phyloP scores from a whole-genome alignment of 2,329 filamentous ascomycete species.

The Penicillium capsulatum region DNA sequence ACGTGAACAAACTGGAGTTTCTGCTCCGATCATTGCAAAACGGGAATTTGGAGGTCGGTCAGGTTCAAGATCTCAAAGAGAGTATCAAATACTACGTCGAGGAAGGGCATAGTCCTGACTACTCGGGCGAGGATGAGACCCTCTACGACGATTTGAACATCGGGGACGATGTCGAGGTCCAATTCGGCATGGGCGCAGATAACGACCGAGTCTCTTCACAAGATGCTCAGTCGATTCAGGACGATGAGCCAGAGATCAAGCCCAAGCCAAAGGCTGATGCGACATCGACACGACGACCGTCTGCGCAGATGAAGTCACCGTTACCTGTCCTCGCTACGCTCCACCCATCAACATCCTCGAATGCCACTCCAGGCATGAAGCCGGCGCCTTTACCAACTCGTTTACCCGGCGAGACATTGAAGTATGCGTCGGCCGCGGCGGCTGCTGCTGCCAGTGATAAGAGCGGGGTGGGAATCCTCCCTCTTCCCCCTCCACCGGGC shows the following conservation, averaged over 20 bases:
- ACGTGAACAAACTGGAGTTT: slow-evolving; percentile 86
- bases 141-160: slow-evolving; percentile 94
- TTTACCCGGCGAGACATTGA: slow-evolving; percentile 82
- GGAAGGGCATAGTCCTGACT: slow-evolving; percentile 82
- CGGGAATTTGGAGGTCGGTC: slow-evolving; percentile 78
- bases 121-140: slow-evolving; percentile 79
- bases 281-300: slow-evolving; percentile 64
- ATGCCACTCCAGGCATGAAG: slow-evolving; percentile 70
- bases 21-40: slow-evolving; percentile 89
- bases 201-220: slow-evolving; percentile 90
- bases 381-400: slow-evolving; percentile 81
- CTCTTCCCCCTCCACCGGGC: slow-evolving; percentile 83
- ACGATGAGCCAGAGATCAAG: slow-evolving; percentile 68
- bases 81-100: slow-evolving; percentile 93
- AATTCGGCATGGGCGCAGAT: slow-evolving; percentile 74
- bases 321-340: slow-evolving; percentile 87
- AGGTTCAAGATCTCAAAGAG: slow-evolving; percentile 85
- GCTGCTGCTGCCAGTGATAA: slow-evolving; percentile 89
- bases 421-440: slow-evolving; percentile 94
- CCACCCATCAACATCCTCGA: slow-evolving; percentile 55
- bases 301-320: slow-evolving; percentile 87
- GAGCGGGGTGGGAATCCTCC: slow-evolving; percentile 83
- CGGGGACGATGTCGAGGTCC: slow-evolving; percentile 77
- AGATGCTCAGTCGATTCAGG: slow-evolving; percentile 86
- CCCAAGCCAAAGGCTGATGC: slow-evolving; percentile 56